Percentiles rank a stretch among this genome's conserved stretches.
These are phyloP conservation scores for Wickerhamomyces queroliae DNA, from an alignment of 805 yeast genomes.

Conservation along the genomic window DNA sequence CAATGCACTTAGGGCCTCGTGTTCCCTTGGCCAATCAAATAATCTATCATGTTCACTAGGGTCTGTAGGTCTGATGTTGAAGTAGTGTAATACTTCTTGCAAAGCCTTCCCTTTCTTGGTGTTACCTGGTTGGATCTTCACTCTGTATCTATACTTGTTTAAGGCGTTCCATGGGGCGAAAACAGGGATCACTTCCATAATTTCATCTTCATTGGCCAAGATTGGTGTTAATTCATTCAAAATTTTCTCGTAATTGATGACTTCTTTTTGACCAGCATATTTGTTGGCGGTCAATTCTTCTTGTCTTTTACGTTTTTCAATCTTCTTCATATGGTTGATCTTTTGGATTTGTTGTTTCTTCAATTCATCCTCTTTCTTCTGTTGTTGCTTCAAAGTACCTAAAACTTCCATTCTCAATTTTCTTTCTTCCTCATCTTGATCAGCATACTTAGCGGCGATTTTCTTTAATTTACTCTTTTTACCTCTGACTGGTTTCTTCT, in stretches of 20 bases:
- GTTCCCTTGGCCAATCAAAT: slow-evolving; percentile 67
- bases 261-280: slow-evolving; percentile 32
- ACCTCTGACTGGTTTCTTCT: slow-evolving; percentile 57
- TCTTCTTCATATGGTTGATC: slow-evolving; percentile 27
- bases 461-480: slow-evolving; percentile 81
- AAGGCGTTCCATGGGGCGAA: slow-evolving; percentile 92
- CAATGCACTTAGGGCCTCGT: slow-evolving; percentile 45
- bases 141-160: slow-evolving; percentile 69
- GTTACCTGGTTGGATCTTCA: slow-evolving; percentile 71
- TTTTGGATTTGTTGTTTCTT: slow-evolving; percentile 28
- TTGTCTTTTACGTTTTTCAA: slow-evolving; percentile 29
- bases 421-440: slow-evolving; percentile 90
- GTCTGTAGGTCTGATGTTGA: slow-evolving; percentile 46
- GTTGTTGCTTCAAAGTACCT: slow-evolving; percentile 69
- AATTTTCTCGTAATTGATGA: slow-evolving; percentile 38
- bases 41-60: slow-evolving; percentile 36
- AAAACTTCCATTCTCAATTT: slow-evolving; percentile 67
- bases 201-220: slow-evolving; percentile 36
- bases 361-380: slow-evolving; percentile 30
- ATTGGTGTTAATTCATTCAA: slow-evolving; percentile 28
- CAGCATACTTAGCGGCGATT: slow-evolving; percentile 76
- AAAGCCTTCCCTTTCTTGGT: slow-evolving; percentile 87
- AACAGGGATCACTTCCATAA: slow-evolving; percentile 68
- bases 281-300: slow-evolving; percentile 30
- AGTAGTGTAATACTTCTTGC: slow-evolving; percentile 57